Conservation (phyloP, 306 rosid species). For the Cyclanthera cordifolia region DNA sequence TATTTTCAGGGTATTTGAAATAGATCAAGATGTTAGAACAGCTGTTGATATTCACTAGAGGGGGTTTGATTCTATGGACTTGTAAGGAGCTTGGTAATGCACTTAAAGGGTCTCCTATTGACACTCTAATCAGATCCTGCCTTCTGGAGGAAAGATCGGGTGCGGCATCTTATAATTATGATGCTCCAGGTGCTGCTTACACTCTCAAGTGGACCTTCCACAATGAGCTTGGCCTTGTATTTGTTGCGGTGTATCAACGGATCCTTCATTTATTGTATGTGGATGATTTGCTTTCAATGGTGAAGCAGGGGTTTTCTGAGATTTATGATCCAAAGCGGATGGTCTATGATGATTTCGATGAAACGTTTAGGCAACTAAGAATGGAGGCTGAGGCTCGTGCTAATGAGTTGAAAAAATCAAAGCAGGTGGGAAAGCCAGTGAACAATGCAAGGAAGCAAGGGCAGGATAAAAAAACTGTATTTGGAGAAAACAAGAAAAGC, state of each 20-base stretch:
- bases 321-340: constrained; percentile 55
- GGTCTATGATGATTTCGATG: constrained; percentile 57
- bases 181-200: constrained; percentile 72
- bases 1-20: constrained; percentile 28
- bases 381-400: constrained; percentile 84
- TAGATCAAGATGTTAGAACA: constrained; percentile 65
- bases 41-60: constrained; percentile 75
- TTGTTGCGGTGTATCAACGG: constrained; percentile 82
- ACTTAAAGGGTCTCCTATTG: constrained; percentile 80
- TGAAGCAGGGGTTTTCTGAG: constrained; percentile 58
- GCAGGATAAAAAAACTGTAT: constrained; percentile 46
- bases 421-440: constrained; percentile 40
- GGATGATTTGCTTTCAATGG: constrained; percentile 65
- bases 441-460: constrained; percentile 51
- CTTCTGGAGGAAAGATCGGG: constrained; percentile 92
- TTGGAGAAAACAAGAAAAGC: constrained; percentile 46
- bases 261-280: constrained; percentile 75
- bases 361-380: constrained; percentile 64
- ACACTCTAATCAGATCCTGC: constrained; percentile 79
- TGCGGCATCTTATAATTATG: constrained; percentile 64
- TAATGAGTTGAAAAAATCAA: constrained; percentile 63
- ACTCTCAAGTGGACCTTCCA: constrained; percentile 93
- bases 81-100: constrained; percentile 78
- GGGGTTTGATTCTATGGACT: constrained; percentile 90
- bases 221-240: constrained; percentile 79